Evolutionary conservation across 352 stramenopile species (phyloP).

Genomic region (Globisporangium perplexum): DNA sequence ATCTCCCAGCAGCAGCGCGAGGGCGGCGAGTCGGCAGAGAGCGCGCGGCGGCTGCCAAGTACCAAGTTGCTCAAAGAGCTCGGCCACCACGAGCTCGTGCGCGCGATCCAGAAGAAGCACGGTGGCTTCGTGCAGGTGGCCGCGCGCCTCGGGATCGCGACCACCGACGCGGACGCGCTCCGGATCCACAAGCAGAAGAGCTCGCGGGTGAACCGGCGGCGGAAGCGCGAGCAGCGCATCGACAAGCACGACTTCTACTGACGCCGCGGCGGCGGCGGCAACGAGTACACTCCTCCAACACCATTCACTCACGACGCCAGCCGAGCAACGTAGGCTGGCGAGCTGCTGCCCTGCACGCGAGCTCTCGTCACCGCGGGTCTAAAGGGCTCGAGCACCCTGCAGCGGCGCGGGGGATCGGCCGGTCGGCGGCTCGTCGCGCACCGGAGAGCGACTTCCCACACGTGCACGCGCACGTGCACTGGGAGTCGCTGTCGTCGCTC

Average conservation of each 20-base stretch:
- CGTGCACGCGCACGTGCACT: too few species aligned
- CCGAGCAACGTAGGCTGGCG: too few species aligned
- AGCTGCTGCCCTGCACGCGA: too few species aligned
- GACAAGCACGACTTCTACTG: slow-evolving; percentile 71
- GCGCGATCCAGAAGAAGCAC: slow-evolving; percentile 82
- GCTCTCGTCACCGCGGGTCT: too few species aligned
- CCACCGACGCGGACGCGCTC: slow-evolving; percentile 26
- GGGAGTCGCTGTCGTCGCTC: too few species aligned
- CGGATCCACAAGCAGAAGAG: slow-evolving; percentile 71
- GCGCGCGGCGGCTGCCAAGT: slow-evolving; percentile 32
- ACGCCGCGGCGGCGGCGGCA: neutral
- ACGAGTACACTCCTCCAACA: too few species aligned
- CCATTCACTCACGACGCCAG: too few species aligned
- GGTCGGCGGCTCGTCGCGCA: too few species aligned
- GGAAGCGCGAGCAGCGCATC: slow-evolving; percentile 47
- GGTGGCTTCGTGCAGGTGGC: slow-evolving; percentile 62
- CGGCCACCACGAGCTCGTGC: slow-evolving; percentile 51
- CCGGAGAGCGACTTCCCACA: too few species aligned
- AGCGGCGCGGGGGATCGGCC: too few species aligned
- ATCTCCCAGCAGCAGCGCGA: slow-evolving; percentile 39
- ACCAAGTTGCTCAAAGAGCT: slow-evolving; percentile 69
- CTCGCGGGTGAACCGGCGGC: slow-evolving; percentile 50
- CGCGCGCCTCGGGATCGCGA: slow-evolving; percentile 36
- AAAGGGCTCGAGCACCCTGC: too few species aligned
- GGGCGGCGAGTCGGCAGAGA: neutral